A percentile compares a stretch with the other conserved stretches of the same genome.
Evolutionary conservation across 2,329 filamentous ascomycete species (phyloP).

Genomic region (Cytospora schulzeri): DNA sequence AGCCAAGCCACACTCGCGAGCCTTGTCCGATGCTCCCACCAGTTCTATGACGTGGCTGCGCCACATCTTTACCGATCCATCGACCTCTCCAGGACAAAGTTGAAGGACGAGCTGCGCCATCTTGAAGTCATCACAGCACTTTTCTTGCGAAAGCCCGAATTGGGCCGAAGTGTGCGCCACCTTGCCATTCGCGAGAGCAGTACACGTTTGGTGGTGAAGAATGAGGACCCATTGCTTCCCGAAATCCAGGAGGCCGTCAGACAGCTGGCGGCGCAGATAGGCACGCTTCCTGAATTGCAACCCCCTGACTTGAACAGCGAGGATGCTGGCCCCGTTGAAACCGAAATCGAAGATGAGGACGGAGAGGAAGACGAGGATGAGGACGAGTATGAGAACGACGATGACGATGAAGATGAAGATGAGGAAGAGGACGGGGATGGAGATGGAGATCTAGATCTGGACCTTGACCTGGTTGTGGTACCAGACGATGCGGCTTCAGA

Average conservation of each 20-base stretch:
- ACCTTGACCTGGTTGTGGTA: not conserved
- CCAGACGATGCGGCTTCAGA: conserved; percentile 8
- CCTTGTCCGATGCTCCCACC: conserved; percentile 12
- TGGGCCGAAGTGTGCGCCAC: conserved; percentile 15
- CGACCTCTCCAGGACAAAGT: conserved; percentile 11
- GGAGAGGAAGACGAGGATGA: conserved; percentile 3
- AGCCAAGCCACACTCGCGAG: conserved; percentile 16
- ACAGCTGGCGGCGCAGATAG: not conserved
- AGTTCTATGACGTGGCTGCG: conserved; percentile 9
- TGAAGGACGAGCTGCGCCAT: conserved; percentile 9
- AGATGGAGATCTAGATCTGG: not conserved
- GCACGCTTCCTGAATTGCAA: not conserved
- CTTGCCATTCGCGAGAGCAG: conserved; percentile 10
- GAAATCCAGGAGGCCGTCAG: not conserved
- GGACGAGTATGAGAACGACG: no score
- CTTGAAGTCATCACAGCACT: conserved; percentile 16
- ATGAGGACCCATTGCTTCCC: not conserved
- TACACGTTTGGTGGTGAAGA: not conserved
- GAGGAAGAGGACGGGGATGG: not conserved
- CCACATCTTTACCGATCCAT: conserved; percentile 14
- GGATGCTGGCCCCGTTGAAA: not conserved
- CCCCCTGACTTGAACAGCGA: not conserved
- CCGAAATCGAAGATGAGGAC: not conserved
- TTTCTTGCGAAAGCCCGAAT: conserved; percentile 10
- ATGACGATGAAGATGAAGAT: not conserved